A percentile compares a stretch with the other conserved stretches of the same genome.
These are phyloP conservation scores for Agrostemma githago DNA, from an alignment of 148 eudicot genomes.

Conservation along the genomic window DNA sequence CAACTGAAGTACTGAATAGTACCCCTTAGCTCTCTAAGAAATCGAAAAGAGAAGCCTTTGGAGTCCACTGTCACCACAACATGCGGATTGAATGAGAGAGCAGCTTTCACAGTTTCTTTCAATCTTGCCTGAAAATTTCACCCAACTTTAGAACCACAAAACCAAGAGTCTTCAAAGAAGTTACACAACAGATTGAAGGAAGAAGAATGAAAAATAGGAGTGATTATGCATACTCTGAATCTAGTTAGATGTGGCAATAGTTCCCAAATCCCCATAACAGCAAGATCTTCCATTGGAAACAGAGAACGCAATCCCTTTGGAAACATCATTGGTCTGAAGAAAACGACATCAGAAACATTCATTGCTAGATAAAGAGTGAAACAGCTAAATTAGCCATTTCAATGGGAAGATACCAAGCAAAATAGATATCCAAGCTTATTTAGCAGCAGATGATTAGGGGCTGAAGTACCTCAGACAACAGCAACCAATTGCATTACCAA, in stretches of 20 bases:
- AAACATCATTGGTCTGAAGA: conserved; percentile 61
- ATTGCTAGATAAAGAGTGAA: neutral
- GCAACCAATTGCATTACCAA: neutral
- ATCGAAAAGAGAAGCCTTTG: conserved; percentile 91
- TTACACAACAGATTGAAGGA: neutral
- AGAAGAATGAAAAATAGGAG: neutral
- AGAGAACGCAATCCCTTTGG: conserved; percentile 65
- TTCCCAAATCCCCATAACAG: conserved; percentile 99
- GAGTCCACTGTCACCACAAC: conserved; percentile 86
- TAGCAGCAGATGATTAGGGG: neutral
- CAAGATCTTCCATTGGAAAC: conserved; percentile 88
- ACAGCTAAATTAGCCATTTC: neutral
- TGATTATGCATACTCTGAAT: conserved; percentile 56
- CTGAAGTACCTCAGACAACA: neutral
- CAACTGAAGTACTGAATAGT: conserved; percentile 23
- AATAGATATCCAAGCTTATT: neutral
- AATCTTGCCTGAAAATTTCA: conserved; percentile 52
- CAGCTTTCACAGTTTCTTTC: conserved; percentile 70
- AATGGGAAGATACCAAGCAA: conserved; percentile 6
- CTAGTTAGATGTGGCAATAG: conserved; percentile 74
- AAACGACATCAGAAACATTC: conserved; percentile 7
- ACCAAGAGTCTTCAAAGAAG: conserved; percentile 1
- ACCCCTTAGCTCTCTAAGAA: conserved; percentile 75
- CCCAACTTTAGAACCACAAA: conserved; percentile 10
- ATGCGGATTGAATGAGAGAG: conserved; percentile 67